Conservation (phyloP, 2,329 filamentous ascomycete genomes). For the Talaromyces sp. region DNA sequence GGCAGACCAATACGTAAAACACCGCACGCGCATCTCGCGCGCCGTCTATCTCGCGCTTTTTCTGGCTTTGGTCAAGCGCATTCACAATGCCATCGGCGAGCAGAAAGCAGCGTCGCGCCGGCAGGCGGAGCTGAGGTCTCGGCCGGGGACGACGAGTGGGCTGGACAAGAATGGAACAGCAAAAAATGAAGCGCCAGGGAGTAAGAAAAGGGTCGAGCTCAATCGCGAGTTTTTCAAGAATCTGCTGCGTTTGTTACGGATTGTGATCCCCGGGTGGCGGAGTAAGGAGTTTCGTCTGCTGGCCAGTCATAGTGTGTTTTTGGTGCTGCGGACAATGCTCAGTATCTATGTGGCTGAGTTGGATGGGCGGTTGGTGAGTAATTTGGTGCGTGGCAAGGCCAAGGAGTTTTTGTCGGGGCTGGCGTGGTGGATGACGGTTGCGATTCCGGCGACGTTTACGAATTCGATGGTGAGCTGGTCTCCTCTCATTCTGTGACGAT, state of each 20-base stretch:
- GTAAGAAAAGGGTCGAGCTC: conserved; percentile 73
- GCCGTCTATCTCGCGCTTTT: conserved; percentile 78
- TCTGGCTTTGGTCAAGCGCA: conserved; percentile 73
- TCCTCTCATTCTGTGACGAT: background rate
- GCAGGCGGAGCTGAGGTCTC: conserved; percentile 55
- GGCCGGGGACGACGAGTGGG: conserved; percentile 42
- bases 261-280: conserved; percentile 84
- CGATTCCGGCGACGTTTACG: conserved; percentile 91
- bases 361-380: conserved; percentile 89
- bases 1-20: conserved; percentile 66
- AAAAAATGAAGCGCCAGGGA: background rate
- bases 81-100: conserved; percentile 85
- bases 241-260: conserved; percentile 69
- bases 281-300: conserved; percentile 83
- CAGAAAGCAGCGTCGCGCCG: conserved; percentile 78
- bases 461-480: conserved; percentile 82
- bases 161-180: conserved; percentile 19
- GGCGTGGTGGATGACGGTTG: conserved; percentile 98
- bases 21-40: conserved; percentile 77
- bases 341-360: conserved; percentile 94
- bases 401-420: conserved; percentile 83
- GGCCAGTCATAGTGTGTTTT: conserved; percentile 85
- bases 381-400: conserved; percentile 81
- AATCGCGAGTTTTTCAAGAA: conserved; percentile 82
- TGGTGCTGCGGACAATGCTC: conserved; percentile 84